Conservation (phyloP, 306 rosid genomes). For the Canavalia ensiformis region DNA sequence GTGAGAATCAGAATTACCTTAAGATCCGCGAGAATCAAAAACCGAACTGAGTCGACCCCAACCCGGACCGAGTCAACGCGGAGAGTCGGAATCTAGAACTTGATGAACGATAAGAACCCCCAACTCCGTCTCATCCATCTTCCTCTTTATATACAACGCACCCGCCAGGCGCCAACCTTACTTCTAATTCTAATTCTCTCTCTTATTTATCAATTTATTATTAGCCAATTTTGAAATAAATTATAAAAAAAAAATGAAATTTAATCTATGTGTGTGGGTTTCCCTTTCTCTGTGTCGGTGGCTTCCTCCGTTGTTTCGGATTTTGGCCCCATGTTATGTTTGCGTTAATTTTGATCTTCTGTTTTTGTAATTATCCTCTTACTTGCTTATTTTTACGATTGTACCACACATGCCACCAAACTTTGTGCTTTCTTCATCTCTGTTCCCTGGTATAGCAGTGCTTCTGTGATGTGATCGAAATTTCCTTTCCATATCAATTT, state of each 20-base stretch:
- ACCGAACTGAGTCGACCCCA: conserved; percentile 47
- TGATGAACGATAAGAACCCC: conserved; percentile 24
- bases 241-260: neutral
- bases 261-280: neutral
- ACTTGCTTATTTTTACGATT: neutral
- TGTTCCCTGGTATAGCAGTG: neutral
- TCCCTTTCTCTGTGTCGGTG: conserved; percentile 13
- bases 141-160: conserved; percentile 31
- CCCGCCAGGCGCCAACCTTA: conserved; percentile 52
- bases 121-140: neutral
- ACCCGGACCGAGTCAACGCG: conserved; percentile 57
- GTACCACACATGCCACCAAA: neutral
- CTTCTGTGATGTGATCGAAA: neutral
- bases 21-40: conserved; percentile 52
- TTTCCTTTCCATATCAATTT: neutral
- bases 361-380: neutral
- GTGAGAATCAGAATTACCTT: conserved; percentile 37
- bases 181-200: neutral
- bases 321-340: neutral
- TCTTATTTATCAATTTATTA: neutral
- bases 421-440: neutral
- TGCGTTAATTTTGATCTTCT: neutral
- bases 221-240: neutral
- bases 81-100: conserved; percentile 47
- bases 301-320: conserved; percentile 13